Conservation (phyloP, 345 rosid genomes). For the Salix brachista region DNA sequence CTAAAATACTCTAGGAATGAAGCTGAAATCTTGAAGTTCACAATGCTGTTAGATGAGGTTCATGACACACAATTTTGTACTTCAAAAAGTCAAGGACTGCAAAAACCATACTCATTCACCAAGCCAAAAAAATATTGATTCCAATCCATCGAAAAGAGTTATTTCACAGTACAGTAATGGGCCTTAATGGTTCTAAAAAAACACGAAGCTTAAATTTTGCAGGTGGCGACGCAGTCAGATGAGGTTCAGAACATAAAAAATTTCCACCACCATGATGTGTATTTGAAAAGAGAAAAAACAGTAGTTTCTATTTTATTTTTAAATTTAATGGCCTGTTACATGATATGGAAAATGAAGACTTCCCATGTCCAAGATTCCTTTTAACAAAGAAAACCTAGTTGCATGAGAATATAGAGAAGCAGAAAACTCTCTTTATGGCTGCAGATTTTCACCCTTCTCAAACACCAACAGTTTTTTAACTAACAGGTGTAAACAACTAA, state of each 20-base stretch:
- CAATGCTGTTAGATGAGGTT: neutral
- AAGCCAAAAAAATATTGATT: neutral
- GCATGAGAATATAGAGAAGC: neutral
- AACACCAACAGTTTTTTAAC: neutral
- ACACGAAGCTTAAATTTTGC: neutral
- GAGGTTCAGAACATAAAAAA: neutral
- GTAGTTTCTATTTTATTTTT: neutral
- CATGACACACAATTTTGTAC: neutral
- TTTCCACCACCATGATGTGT: neutral
- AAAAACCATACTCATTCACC: neutral
- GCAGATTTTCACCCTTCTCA: neutral
- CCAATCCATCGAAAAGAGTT: neutral
- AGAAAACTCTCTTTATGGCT: neutral
- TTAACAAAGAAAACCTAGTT: neutral
- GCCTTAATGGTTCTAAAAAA: neutral
- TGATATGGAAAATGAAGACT: slow-evolving; percentile 3
- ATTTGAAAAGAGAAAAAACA: neutral
- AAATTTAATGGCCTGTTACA: neutral
- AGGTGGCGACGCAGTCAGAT: neutral
- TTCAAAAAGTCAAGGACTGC: neutral
- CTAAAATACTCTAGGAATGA: neutral
- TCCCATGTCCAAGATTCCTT: slow-evolving; percentile 2
- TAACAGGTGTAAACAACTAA: neutral
- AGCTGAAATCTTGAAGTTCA: neutral
- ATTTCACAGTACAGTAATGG: neutral